Evolutionary conservation across 495 filamentous ascomycete genomes (phyloP).

Genomic region (Talaromyces liani): DNA sequence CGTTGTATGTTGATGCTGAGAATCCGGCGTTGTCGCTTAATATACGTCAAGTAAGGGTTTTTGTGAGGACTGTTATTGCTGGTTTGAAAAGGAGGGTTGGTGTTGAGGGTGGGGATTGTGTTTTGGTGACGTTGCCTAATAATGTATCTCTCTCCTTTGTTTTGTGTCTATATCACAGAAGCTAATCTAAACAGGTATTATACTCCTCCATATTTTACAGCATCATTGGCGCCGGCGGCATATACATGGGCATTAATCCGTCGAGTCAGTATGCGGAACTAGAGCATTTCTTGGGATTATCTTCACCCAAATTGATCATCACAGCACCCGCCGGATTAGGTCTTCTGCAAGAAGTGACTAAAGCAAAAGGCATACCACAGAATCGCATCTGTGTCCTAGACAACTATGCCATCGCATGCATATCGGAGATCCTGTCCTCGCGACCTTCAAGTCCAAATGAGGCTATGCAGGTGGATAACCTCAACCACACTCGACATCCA

Average conservation of each 20-base stretch:
- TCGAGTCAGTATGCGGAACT: slow-evolving; percentile 25
- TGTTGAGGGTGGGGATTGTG: slow-evolving; percentile 48
- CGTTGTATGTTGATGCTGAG: slow-evolving; percentile 50
- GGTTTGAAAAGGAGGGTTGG: slow-evolving; percentile 45
- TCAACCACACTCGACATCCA: slow-evolving; percentile 16
- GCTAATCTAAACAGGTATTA: slow-evolving; percentile 28
- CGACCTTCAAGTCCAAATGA: not conserved
- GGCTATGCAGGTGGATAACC: not conserved
- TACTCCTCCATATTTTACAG: slow-evolving; percentile 41
- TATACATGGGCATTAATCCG: slow-evolving; percentile 32
- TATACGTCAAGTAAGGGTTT: slow-evolving; percentile 36
- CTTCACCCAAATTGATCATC: slow-evolving; percentile 27
- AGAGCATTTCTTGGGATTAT: slow-evolving; percentile 22
- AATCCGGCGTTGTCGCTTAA: slow-evolving; percentile 47
- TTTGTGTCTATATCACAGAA: not conserved
- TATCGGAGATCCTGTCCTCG: not conserved
- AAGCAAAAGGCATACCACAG: slow-evolving; percentile 34
- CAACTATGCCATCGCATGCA: slow-evolving; percentile 12
- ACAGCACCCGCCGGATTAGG: slow-evolving; percentile 37
- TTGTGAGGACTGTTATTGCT: slow-evolving; percentile 46
- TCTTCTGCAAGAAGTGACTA: slow-evolving; percentile 34
- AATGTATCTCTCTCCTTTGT: slow-evolving; percentile 29
- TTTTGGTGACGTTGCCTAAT: slow-evolving; percentile 56
- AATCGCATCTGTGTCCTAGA: slow-evolving; percentile 46
- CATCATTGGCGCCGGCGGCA: slow-evolving; percentile 39